Percentiles rank a stretch among this genome's conserved stretches.
phyloP scores from a whole-genome alignment of 192 early-diverging fungal species.

The Backusella tuberculispora region DNA sequence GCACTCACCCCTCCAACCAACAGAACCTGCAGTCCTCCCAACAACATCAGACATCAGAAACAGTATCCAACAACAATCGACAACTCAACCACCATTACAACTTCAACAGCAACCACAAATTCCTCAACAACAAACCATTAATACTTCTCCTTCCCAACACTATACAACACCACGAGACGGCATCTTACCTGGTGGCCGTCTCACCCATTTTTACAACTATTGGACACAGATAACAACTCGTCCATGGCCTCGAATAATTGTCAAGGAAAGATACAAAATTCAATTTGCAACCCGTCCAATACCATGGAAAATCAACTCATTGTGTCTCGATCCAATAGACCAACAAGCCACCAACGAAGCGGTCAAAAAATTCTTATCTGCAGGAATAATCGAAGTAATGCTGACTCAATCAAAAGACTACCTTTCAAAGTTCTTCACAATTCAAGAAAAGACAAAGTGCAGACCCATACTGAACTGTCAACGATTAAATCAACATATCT shows the following conservation, averaged over 20 bases:
- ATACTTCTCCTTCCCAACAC: no score
- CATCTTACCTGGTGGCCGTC: no score
- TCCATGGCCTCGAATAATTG: background rate
- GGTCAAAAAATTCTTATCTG: background rate
- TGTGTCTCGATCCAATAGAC: background rate
- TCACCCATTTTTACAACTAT: background rate
- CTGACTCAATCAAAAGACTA: background rate
- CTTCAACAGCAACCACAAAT: no score
- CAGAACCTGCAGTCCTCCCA: no score
- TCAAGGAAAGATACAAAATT: slow-evolving; percentile 8
- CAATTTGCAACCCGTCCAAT: slow-evolving; percentile 11
- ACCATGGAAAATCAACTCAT: slow-evolving; percentile 8
- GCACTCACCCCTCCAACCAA: no score
- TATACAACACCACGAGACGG: no score
- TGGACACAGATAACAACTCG: background rate
- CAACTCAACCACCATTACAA: no score
- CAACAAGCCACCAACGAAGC: background rate
- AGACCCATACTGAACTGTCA: no score
- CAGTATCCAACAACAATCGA: no score
- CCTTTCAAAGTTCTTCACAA: background rate
- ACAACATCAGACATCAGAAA: no score
- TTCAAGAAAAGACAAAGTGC: background rate
- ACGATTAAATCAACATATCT: no score
- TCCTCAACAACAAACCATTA: no score
- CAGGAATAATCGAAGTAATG: background rate